phyloP scores from a whole-genome alignment of 2,329 filamentous ascomycete species.

The Ophiostoma populinum region DNA sequence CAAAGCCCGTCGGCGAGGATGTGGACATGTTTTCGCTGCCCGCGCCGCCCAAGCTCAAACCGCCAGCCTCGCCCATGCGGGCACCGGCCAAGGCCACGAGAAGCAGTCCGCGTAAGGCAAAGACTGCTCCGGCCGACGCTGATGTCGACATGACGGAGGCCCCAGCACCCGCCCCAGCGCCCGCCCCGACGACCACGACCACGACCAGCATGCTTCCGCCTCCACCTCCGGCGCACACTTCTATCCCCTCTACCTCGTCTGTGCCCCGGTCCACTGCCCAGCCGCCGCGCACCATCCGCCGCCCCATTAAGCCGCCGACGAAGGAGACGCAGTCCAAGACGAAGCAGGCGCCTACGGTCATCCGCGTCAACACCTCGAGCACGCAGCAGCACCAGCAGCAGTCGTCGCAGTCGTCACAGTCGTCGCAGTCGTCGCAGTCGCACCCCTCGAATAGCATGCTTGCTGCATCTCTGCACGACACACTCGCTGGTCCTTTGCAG shows the following conservation, averaged over 20 bases:
- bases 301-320: slow-evolving; percentile 44
- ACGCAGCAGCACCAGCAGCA: slow-evolving; percentile 29
- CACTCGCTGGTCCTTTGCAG: slow-evolving; percentile 22
- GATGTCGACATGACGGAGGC: slow-evolving; percentile 41
- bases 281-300: slow-evolving; percentile 34
- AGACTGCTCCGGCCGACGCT: slow-evolving; percentile 19
- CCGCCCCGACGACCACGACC: background rate
- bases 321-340: slow-evolving; percentile 41
- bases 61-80: slow-evolving; percentile 16
- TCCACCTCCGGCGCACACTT: slow-evolving; percentile 14
- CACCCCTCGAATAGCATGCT: slow-evolving; percentile 40
- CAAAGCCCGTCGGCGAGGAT: slow-evolving; percentile 7
- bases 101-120: slow-evolving; percentile 34
- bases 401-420: slow-evolving; percentile 7
- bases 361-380: slow-evolving; percentile 46
- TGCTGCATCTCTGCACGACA: slow-evolving; percentile 41
- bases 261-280: slow-evolving; percentile 34
- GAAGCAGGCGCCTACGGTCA: slow-evolving; percentile 54
- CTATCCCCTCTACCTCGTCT: slow-evolving; percentile 1
- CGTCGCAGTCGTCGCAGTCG: slow-evolving; percentile 27
- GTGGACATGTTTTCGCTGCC: slow-evolving; percentile 8
- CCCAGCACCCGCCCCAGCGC: slow-evolving; percentile 17
- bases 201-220: slow-evolving; percentile 35
- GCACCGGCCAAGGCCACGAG: slow-evolving; percentile 27
- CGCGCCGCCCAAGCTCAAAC: slow-evolving; percentile 5